These are phyloP conservation scores for Piper longum DNA, from an alignment of 164 flowering plant species.

Conservation along the genomic window DNA sequence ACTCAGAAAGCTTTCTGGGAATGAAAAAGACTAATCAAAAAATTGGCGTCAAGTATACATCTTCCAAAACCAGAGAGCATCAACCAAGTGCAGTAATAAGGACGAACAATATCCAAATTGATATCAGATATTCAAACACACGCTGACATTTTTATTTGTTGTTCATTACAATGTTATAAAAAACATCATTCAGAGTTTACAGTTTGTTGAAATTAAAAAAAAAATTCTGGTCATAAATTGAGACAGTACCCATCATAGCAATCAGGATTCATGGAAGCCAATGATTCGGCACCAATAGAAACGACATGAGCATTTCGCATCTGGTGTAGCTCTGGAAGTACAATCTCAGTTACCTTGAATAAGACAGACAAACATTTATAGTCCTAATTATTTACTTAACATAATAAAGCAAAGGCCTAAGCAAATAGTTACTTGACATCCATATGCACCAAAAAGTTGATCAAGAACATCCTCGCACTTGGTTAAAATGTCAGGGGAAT, in stretches of 20 bases:
- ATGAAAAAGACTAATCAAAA: slow-evolving; percentile 1
- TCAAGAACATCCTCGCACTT: slow-evolving; percentile 71
- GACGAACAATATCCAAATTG: no score
- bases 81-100: no score
- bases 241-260: slow-evolving; percentile 50
- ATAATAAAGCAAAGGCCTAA: not conserved
- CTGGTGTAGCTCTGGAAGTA: slow-evolving; percentile 72
- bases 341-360: slow-evolving; percentile 58
- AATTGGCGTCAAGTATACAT: no score
- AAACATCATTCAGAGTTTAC: no score
- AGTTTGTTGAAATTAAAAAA: no score
- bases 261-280: slow-evolving; percentile 46
- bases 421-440: slow-evolving; percentile 51
- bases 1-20: slow-evolving; percentile 33
- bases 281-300: slow-evolving; percentile 72
- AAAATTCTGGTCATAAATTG: no score
- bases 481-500: slow-evolving; percentile 62
- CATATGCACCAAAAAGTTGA: slow-evolving; percentile 37
- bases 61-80: no score
- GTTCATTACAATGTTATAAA: no score
- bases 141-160: no score
- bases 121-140: no score
- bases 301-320: slow-evolving; percentile 88
- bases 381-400: not conserved
- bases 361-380: slow-evolving; percentile 4